Percentiles rank a stretch among this genome's conserved stretches.
phyloP scores from a whole-genome alignment of 2,329 filamentous ascomycete genomes.

The Orbilia quercus region DNA sequence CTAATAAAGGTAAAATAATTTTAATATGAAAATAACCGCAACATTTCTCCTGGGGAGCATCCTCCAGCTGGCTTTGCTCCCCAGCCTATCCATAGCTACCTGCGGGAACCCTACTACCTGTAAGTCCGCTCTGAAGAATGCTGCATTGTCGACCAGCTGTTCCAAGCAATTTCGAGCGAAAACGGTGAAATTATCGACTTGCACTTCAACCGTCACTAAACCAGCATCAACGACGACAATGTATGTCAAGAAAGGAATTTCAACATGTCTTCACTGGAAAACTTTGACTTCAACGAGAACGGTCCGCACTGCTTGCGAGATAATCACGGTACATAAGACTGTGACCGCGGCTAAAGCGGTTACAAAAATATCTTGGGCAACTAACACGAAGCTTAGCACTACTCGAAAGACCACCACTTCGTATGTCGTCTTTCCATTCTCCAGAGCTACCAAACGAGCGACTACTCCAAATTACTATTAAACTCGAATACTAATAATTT shows the following conservation, averaged over 20 bases:
- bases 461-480: too few relatives aligned
- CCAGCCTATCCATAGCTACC: not conserved
- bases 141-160: not conserved
- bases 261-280: slow-evolving; percentile 1
- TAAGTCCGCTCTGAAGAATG: not conserved
- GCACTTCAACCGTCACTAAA: slow-evolving; percentile 10
- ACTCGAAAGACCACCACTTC: not conserved
- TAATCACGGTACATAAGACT: not conserved
- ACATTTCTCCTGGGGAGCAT: not conserved
- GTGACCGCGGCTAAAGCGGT: too few relatives aligned
- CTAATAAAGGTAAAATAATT: too few relatives aligned
- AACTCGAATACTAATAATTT: not conserved
- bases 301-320: slow-evolving; percentile 15
- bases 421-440: not conserved
- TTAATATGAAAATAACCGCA: too few relatives aligned
- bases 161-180: not conserved
- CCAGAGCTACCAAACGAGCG: too few relatives aligned
- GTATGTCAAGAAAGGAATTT: slow-evolving; percentile 16
- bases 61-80: slow-evolving; percentile 8
- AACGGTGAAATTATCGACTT: slow-evolving; percentile 1
- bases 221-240: slow-evolving; percentile 5
- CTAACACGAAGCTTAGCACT: not conserved
- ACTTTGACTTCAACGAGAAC: slow-evolving; percentile 13
- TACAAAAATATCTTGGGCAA: slow-evolving; percentile 4
- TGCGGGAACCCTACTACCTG: slow-evolving; percentile 4